Evolutionary conservation across 129 eudicot genomes (phyloP), one percentile per base, ranked within the genome.

Genomic region (Pittosporum tobira): DNA sequence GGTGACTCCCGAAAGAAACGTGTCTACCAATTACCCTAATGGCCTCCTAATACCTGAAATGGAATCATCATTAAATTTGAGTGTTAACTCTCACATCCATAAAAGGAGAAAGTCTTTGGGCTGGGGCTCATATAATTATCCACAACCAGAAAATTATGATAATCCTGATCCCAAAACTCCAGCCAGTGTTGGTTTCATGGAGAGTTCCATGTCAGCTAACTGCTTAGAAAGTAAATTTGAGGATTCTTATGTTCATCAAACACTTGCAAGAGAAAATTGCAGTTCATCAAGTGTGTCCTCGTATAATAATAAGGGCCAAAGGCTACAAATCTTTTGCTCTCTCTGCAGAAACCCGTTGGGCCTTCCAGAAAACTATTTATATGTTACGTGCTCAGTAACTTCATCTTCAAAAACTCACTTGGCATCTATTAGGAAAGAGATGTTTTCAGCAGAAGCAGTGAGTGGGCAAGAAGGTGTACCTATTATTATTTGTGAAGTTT

Each of bases 291-390:
- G 54, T 48, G 49, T 27, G 45, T 63, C 83, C 63, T 43, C 57
- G 70, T 77, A 64, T 57, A 71, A 71, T 73, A 66, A 43, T 20
- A 60, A 27, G 49, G 75, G 78, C 42, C 66, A 80, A 50, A 62
- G 63, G 26, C 50, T 85, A 43, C 77, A 58, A 61, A 71, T 90
- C 45, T 79, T 64, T 64, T 90, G 97, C 57, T 77, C 77, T 20
- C 61, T 65, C 31, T 90, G 97, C 67, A 71, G 43, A 71, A 68
- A 36, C 42, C 84, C 95, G 3, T 59, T 90, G 77, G 97, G 97
- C 46, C 87, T 82, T 55, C 73, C 81, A 42, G 84, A 75, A 66
- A 82, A 78, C 56, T 58, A 76, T 58, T 71, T 66, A 30, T 57
- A 45, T 14, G 79, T 85, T 59, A 44, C 66, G 10, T 85, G 88